These are phyloP conservation scores for Cunninghamia lanceolata DNA, from an alignment of 75 land plant species.

Conservation along the genomic window DNA sequence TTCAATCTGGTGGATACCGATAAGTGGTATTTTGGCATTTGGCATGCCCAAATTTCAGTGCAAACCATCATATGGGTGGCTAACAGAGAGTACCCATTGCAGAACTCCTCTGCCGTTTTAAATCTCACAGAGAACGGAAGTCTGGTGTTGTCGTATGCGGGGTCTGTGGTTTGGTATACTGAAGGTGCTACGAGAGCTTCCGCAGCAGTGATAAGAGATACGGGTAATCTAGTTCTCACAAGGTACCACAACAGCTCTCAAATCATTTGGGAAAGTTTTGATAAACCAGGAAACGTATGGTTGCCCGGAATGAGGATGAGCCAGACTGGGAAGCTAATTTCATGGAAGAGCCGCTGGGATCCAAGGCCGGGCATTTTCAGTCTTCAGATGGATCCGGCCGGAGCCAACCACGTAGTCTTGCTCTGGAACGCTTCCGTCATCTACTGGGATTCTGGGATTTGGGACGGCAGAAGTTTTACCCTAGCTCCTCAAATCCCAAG, in stretches of 20 bases:
- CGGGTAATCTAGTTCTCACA: constrained; percentile 15
- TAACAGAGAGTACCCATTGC: constrained; percentile 7
- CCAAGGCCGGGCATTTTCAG: constrained; percentile 4
- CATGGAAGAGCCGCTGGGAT: constrained; percentile 12
- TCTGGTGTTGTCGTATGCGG: neutral
- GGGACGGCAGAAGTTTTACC: neutral
- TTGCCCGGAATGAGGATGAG: constrained; percentile 13
- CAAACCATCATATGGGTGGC: constrained; percentile 16
- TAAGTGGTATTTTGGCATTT: constrained; percentile 23
- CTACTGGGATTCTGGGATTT: constrained; percentile 8
- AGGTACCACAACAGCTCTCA: neutral
- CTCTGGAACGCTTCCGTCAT: neutral
- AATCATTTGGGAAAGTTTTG: no score
- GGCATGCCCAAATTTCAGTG: neutral
- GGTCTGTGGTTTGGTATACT: neutral
- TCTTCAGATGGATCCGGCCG: neutral
- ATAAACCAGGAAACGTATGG: neutral
- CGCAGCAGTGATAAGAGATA: neutral
- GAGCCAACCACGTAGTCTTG: neutral
- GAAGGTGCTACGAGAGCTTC: neutral
- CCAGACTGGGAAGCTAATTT: neutral
- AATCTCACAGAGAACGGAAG: neutral
- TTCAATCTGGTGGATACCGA: neutral
- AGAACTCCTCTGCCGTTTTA: neutral
- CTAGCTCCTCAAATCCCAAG: neutral